Conservation (phyloP, 2,329 filamentous ascomycete species). For the Ophiocordyceps robertsii region DNA sequence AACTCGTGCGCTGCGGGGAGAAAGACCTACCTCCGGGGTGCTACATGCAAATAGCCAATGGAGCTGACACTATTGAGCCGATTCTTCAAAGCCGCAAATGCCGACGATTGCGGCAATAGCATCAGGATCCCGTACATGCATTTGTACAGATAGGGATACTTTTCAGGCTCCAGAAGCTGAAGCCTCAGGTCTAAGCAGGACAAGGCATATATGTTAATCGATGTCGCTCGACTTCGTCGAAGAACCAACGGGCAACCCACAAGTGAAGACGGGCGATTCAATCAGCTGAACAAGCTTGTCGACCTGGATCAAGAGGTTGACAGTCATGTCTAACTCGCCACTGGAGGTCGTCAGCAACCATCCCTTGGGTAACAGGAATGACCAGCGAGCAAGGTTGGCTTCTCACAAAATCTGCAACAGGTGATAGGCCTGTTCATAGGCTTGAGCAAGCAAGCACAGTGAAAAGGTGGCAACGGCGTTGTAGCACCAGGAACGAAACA, state of each 20-base stretch:
- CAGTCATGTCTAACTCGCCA: constrained; percentile 95
- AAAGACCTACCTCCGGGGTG: constrained; percentile 54
- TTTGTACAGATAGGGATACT: constrained; percentile 90
- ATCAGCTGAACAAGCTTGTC: constrained; percentile 95
- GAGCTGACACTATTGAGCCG: constrained; percentile 93
- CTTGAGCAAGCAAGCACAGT: constrained; percentile 85
- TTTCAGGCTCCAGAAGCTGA: constrained; percentile 89
- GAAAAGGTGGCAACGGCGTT: constrained; percentile 98
- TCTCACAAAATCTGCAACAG: constrained; percentile 84
- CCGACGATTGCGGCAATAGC: constrained; percentile 95
- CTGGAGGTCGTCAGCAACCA: constrained; percentile 28
- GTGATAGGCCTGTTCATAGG: constrained; percentile 96
- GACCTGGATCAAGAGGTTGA: constrained; percentile 96
- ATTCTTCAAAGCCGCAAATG: constrained; percentile 93
- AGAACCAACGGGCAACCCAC: constrained; percentile 33
- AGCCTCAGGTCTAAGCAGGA: constrained; percentile 65
- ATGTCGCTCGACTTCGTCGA: neutral
- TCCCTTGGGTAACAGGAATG: too few relatives aligned
- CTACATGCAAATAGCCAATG: constrained; percentile 85
- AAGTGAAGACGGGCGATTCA: constrained; percentile 95
- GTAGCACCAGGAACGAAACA: constrained; percentile 97
- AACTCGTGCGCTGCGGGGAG: neutral
- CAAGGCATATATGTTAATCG: neutral
- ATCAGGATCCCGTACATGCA: constrained; percentile 94
- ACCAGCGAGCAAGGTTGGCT: too few relatives aligned